Evolutionary conservation across 2,329 filamentous ascomycete species (phyloP).

Genomic region (Colletotrichum cordylinicola): DNA sequence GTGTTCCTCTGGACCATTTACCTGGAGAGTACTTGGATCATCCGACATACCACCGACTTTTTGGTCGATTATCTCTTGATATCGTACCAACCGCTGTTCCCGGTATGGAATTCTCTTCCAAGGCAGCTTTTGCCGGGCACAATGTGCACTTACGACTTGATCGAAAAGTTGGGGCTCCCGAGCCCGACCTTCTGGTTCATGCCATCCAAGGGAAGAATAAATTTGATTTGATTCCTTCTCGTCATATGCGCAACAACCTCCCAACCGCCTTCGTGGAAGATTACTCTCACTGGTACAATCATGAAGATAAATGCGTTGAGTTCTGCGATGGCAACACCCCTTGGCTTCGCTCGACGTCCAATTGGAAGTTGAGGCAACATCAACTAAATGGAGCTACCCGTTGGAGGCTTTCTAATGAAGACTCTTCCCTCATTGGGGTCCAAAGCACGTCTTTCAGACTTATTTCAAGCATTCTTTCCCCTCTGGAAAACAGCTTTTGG

Average conservation of each 20-base stretch:
- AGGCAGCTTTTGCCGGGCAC: constrained; percentile 32
- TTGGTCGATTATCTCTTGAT: constrained; percentile 46
- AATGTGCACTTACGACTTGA: constrained; percentile 27
- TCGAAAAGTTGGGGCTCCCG: neutral
- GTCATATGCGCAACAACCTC: neutral
- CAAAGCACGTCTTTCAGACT: neutral
- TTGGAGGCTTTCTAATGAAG: neutral
- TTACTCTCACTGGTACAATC: constrained; percentile 53
- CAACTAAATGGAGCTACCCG: neutral
- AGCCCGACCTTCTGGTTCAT: neutral
- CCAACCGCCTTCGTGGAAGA: constrained; percentile 43
- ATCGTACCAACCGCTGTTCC: constrained; percentile 42
- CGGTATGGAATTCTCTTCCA: constrained; percentile 47
- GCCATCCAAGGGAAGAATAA: neutral
- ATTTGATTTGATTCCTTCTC: neutral
- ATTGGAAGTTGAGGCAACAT: neutral
- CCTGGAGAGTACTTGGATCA: constrained; percentile 49
- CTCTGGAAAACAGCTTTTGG: neutral
- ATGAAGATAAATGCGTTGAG: constrained; percentile 30
- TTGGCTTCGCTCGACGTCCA: constrained; percentile 27
- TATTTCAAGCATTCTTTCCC: neutral
- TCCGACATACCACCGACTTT: constrained; percentile 45
- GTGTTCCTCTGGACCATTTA: constrained; percentile 51
- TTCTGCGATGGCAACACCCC: constrained; percentile 31
- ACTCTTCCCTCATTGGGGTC: neutral